Base-by-base conservation (phyloP, 2,329 filamentous ascomycete genomes). In the Lecanicillium sp. region DNA sequence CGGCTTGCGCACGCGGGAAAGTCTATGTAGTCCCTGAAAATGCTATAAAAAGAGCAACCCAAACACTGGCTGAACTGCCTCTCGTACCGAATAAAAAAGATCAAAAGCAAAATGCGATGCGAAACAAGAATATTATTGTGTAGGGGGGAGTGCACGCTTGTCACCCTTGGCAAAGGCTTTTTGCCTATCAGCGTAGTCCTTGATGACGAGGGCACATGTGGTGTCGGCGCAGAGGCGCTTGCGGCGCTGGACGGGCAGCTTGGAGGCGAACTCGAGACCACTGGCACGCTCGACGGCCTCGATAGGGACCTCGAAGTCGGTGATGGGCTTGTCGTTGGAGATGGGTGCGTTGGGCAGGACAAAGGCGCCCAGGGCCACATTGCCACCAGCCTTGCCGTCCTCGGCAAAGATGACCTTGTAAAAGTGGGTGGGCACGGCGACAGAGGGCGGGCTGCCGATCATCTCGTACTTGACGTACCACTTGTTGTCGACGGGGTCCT, bases 371-470 rank as follows among this genome's bases (percentile, higher is more conserved):
- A 98, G 72, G 26, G 90, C 89, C 27, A 98, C 93, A 54, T 84
- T 84, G 15, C 87, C 87, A 21, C 75, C 75, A 9, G 62, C 67
- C 2, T 67, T 70, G 3, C 86, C 87, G 60, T 95, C 89, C 70
- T 98, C 93, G 21, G 88, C 93, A 61, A 93, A 95, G 58, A 98
- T 93, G 61, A 98, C 89, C 74, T 98, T 98, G 79, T 95, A 98
- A 71, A 98, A 98, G 67, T 98, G 93, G 19, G 93, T 98, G 3
- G 93, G 93, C 45, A 98, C 93, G 21, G 93, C 90, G 48, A 98
- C 86, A 60, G 90, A 94, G 7, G 93, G 91, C 55, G 93, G 93
- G 63, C 77, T 86, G 32, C 93, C 93, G 58, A 98, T 95, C 51
- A 98, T 86, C 72, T 98, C 93, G 72, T 98, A 97, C 52, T 77